Conservation (phyloP, 2,329 filamentous ascomycete species). For the Alternaria sp. region DNA sequence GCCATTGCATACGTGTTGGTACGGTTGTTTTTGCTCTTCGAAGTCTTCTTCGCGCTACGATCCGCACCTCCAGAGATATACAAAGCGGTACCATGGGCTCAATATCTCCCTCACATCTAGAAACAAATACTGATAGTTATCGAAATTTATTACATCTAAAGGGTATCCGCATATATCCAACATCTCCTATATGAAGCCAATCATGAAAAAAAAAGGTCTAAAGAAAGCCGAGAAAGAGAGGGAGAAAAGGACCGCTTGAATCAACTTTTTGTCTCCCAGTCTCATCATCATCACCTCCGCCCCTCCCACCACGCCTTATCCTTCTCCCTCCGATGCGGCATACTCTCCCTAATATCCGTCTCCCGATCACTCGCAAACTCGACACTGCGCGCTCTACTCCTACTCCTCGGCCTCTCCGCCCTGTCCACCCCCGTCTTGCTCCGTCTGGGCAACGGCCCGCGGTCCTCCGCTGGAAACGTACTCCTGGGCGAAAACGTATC, state of each 20-base stretch:
- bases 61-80: background rate
- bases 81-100: background rate
- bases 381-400: slow-evolving; percentile 33
- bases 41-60: background rate
- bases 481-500: slow-evolving; percentile 35
- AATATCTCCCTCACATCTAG: background rate
- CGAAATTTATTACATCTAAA: slow-evolving; percentile 16
- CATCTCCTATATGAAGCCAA: slow-evolving; percentile 6
- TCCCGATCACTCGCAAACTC: slow-evolving; percentile 41
- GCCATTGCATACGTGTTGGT: too few relatives aligned
- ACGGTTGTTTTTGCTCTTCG: background rate
- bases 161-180: slow-evolving; percentile 19
- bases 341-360: slow-evolving; percentile 42
- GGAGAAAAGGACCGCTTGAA: background rate
- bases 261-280: background rate
- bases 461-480: slow-evolving; percentile 31
- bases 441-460: slow-evolving; percentile 12
- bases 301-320: slow-evolving; percentile 50
- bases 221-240: too few relatives aligned
- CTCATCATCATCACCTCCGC: slow-evolving; percentile 10
- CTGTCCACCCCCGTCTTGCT: slow-evolving; percentile 17
- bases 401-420: slow-evolving; percentile 26
- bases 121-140: background rate
- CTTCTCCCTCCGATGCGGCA: slow-evolving; percentile 47
- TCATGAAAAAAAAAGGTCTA: background rate